Evolutionary conservation across 2,329 filamentous ascomycete genomes (phyloP).

Genomic region (Cladobotryum mycophilum): DNA sequence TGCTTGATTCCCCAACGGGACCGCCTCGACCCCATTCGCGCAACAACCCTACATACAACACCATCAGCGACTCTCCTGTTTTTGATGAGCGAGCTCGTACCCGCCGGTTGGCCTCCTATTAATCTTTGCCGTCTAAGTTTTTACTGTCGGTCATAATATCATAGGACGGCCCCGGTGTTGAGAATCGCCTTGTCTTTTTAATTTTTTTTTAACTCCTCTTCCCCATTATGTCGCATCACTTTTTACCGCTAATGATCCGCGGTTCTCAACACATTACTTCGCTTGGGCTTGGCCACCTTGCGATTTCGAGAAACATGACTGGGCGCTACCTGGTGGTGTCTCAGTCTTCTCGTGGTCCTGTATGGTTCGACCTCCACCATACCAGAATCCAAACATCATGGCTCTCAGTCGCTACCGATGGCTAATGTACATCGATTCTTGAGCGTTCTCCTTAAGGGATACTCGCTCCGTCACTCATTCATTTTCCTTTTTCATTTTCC

Average conservation of each 20-base stretch:
- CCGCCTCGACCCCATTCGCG: slow-evolving; percentile 38
- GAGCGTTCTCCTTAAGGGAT: slow-evolving; percentile 16
- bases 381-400: background rate
- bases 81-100: slow-evolving; percentile 41
- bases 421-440: slow-evolving; percentile 17
- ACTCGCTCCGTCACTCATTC: slow-evolving; percentile 1
- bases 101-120: slow-evolving; percentile 61
- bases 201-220: background rate
- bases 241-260: background rate
- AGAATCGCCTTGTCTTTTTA: background rate
- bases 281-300: background rate
- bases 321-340: background rate
- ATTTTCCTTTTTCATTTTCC: slow-evolving; percentile 11
- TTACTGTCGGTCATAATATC: background rate
- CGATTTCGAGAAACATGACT: background rate
- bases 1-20: slow-evolving; percentile 55
- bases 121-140: slow-evolving; percentile 17
- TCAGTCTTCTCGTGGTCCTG: background rate
- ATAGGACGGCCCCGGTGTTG: background rate
- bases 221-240: background rate
- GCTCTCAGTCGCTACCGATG: slow-evolving; percentile 4
- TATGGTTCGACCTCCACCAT: background rate
- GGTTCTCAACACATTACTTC: background rate
- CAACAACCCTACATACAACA: slow-evolving; percentile 28
- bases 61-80: slow-evolving; percentile 41